These are phyloP conservation scores for Aspergillus quadrilineatus DNA, from an alignment of 2,329 filamentous ascomycete genomes.

Conservation along the genomic window DNA sequence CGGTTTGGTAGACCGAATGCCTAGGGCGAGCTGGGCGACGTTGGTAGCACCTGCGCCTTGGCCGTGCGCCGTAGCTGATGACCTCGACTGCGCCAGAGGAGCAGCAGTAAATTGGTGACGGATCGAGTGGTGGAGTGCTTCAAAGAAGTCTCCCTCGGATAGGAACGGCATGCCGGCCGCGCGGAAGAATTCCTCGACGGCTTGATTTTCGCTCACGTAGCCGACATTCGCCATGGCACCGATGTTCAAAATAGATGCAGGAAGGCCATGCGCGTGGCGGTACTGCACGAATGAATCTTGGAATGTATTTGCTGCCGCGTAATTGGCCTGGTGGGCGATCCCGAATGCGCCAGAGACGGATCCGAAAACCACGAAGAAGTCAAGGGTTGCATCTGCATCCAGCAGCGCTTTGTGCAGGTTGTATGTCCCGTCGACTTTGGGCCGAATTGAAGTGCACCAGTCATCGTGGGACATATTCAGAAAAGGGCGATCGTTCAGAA, in stretches of 20 bases:
- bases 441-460: slow-evolving; percentile 4
- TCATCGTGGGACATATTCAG: slow-evolving; percentile 9
- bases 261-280: slow-evolving; percentile 19
- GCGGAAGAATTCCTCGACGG: neutral
- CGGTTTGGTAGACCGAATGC: neutral
- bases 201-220: slow-evolving; percentile 13
- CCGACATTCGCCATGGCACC: slow-evolving; percentile 24
- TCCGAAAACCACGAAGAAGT: slow-evolving; percentile 28
- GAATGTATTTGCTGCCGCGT: slow-evolving; percentile 33
- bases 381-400: neutral
- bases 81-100: too few species aligned
- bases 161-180: neutral
- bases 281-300: slow-evolving; percentile 25
- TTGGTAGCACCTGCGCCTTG: neutral
- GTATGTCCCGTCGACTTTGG: slow-evolving; percentile 21
- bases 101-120: neutral
- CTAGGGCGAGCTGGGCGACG: neutral
- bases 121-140: neutral
- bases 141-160: neutral
- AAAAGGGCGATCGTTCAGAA: slow-evolving; percentile 18
- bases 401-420: slow-evolving; percentile 22
- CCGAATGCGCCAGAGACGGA: slow-evolving; percentile 31
- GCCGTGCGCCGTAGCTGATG: too few species aligned
- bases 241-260: slow-evolving; percentile 22
- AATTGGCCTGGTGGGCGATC: slow-evolving; percentile 42